A percentile compares a stretch with the other conserved stretches of the same genome.
phyloP scores from a whole-genome alignment of 352 stramenopile species.

The Phytophthora hibernalis region DNA sequence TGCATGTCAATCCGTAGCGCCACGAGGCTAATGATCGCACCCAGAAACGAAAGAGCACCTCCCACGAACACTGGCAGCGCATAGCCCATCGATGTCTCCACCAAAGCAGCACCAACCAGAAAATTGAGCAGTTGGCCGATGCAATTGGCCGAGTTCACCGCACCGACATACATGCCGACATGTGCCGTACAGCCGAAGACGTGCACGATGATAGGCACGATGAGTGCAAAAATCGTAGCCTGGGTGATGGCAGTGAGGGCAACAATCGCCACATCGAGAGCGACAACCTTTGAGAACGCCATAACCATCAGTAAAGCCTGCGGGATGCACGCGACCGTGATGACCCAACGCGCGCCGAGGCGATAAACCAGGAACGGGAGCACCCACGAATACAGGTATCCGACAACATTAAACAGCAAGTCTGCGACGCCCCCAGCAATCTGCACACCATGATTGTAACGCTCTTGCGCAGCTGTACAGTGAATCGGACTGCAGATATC shows the following conservation, averaged over 20 bases:
- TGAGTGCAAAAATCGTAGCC: constrained; percentile 67
- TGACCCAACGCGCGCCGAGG: constrained; percentile 48
- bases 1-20: constrained; percentile 81
- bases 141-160: constrained; percentile 81
- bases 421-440: constrained; percentile 56
- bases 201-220: constrained; percentile 76
- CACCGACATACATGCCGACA: constrained; percentile 76
- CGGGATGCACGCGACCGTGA: constrained; percentile 52
- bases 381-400: constrained; percentile 59
- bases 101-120: constrained; percentile 55
- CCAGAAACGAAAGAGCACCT: constrained; percentile 67
- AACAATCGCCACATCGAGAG: constrained; percentile 58
- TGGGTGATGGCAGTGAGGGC: constrained; percentile 57
- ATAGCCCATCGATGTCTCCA: constrained; percentile 72
- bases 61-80: constrained; percentile 71
- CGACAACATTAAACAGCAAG: constrained; percentile 60
- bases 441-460: constrained; percentile 65
- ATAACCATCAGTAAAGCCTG: constrained; percentile 62
- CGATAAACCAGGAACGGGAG: constrained; percentile 54
- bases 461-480: constrained; percentile 43
- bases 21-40: constrained; percentile 59
- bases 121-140: constrained; percentile 81
- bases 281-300: constrained; percentile 52
- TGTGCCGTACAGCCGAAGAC: constrained; percentile 60
- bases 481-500: constrained; percentile 43